Conservation (phyloP, 805 yeast genomes). For the Sugiyamaella qingdaonensis region DNA sequence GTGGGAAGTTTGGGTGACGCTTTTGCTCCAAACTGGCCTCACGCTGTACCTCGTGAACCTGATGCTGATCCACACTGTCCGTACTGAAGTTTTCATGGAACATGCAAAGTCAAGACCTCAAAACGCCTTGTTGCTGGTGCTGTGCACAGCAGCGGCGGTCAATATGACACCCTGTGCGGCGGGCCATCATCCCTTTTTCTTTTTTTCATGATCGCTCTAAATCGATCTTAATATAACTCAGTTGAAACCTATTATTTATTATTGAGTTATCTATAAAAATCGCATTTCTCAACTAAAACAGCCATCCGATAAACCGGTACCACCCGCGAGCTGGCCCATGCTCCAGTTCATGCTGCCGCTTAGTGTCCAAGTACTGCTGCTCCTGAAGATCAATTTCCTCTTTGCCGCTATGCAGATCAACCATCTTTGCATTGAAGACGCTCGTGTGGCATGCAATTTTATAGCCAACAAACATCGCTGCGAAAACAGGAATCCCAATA, state of each 20-base stretch:
- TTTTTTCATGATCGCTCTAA: background rate
- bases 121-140: background rate
- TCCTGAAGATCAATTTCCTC: background rate
- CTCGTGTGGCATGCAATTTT: slow-evolving; percentile 31
- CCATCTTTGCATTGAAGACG: background rate
- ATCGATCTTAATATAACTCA: background rate
- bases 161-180: slow-evolving; percentile 19
- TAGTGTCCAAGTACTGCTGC: background rate
- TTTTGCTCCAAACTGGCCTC: background rate
- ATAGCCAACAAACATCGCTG: slow-evolving; percentile 45
- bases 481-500: slow-evolving; percentile 41
- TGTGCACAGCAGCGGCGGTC: background rate
- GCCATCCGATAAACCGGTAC: background rate
- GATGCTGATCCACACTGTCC: slow-evolving; percentile 6
- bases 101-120: background rate
- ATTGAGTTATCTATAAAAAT: background rate
- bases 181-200: slow-evolving; percentile 12
- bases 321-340: background rate
- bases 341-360: background rate
- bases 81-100: slow-evolving; percentile 16
- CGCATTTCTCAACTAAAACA: background rate
- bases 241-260: too few species aligned
- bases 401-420: background rate
- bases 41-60: background rate
- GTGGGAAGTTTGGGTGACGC: too few species aligned